These are phyloP conservation scores for Paxillus ammoniavirescens DNA, from an alignment of 768 basidiomycete genomes.

Conservation along the genomic window DNA sequence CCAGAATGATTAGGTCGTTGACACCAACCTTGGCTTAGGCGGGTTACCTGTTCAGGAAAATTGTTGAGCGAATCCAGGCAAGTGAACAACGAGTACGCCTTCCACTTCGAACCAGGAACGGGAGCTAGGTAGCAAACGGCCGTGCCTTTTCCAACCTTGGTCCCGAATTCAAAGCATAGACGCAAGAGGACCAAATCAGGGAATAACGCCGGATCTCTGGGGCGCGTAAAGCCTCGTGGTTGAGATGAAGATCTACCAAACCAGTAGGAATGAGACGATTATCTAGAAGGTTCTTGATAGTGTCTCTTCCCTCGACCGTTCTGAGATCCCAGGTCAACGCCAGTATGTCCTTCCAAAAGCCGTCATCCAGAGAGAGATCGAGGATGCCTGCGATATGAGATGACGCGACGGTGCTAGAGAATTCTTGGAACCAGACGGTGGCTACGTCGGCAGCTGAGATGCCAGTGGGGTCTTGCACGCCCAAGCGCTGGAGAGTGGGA, in stretches of 20 bases:
- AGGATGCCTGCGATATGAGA: constrained; percentile 16
- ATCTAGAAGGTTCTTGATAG: constrained; percentile 38
- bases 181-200: constrained; percentile 34
- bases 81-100: too few relatives aligned
- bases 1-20: too few relatives aligned
- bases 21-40: too few relatives aligned
- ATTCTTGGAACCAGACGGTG: constrained; percentile 22
- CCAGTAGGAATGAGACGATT: constrained; percentile 36
- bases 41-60: too few relatives aligned
- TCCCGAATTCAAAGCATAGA: too few relatives aligned
- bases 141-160: too few relatives aligned
- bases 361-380: constrained; percentile 29
- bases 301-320: constrained; percentile 40
- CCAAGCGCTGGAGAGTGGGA: constrained; percentile 30
- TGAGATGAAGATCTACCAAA: constrained; percentile 16
- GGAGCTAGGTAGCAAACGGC: too few relatives aligned
- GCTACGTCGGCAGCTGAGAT: constrained; percentile 22
- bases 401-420: constrained; percentile 20
- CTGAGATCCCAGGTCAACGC: constrained; percentile 57
- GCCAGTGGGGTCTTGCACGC: constrained; percentile 18
- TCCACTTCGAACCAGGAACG: too few relatives aligned
- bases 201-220: constrained; percentile 39
- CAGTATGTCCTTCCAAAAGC: constrained; percentile 52
- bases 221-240: constrained; percentile 21
- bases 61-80: too few relatives aligned